Evolutionary conservation across 371 early-diverging fungal species (phyloP), one percentile per base, ranked within the genome.

Genomic region (Mucor indicus): DNA sequence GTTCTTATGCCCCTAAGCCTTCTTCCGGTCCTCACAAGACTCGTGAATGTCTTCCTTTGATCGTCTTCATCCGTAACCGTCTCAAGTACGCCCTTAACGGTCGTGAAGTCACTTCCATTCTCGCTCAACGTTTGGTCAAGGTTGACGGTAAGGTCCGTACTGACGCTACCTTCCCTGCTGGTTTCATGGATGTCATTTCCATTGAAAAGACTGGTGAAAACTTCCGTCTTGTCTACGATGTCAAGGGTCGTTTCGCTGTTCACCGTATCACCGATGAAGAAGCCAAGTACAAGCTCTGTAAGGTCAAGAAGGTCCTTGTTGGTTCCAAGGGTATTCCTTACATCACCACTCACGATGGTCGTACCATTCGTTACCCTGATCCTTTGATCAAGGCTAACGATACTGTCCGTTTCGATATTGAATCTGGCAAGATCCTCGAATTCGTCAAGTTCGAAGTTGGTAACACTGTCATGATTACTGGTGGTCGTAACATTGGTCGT

Each of bases 281-380:
- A 83, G 94, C 97, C 76, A 88, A 95, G 80, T 98, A 95, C 92
- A 99, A 98, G 88, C 85, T 99, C 52, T 91, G 95, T 84, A 98
- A 98, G 87, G 96, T 99, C 65, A 92, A 87, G 82, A 87, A 86
- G 76, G 91, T 96, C 73, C 83, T 92, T 75, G 71, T 96, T 53
- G 97, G 95, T 62, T 80, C 85, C 72, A 93, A 93, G 79, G 94
- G 91, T 67, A 87, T 99, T 55, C 99, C 99, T 24, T 96, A 85
- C 84, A 77, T 92, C 50, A 93, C 96, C 60, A 99, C 99, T 72
- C 96, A 98, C 84, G 99, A 99, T 77, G 99, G 99, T 48, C 95
- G 96, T 74, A 98, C 98, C 67, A 86, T 99, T 80, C 98, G 98
- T 72, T 99, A 97, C 91, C 98, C 96, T 62, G 98, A 99, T 86